Conservation (phyloP, 2,329 filamentous ascomycete species). For the Knufia fluminis region DNA sequence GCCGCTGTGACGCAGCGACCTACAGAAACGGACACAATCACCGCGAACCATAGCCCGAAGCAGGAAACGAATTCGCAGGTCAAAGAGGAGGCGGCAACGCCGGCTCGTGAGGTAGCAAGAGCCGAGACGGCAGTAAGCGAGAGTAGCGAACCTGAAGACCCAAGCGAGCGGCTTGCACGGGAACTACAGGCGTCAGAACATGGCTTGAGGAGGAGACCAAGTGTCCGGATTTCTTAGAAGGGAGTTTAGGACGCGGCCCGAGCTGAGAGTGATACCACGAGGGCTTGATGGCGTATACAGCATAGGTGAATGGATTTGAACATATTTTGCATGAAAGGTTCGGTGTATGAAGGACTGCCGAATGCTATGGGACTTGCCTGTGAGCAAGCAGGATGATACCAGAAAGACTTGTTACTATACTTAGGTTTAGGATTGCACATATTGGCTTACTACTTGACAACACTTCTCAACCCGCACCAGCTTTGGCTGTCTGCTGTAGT, state of each 20-base stretch:
- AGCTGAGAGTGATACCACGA: background rate
- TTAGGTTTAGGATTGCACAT: too few relatives aligned
- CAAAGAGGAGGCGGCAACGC: constrained; percentile 9
- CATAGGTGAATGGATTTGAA: background rate
- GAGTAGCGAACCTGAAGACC: constrained; percentile 17
- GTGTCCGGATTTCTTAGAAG: constrained; percentile 20
- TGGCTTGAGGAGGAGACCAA: constrained; percentile 20
- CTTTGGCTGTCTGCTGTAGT: background rate
- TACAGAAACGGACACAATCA: too few relatives aligned
- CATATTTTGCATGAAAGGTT: background rate
- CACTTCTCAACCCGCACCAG: background rate
- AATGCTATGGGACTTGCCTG: too few relatives aligned
- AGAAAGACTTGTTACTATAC: too few relatives aligned
- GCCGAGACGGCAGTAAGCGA: constrained; percentile 6
- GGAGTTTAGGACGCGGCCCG: background rate
- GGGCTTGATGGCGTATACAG: background rate
- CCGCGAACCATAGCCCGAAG: too few relatives aligned
- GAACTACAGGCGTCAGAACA: constrained; percentile 21
- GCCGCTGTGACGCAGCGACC: background rate
- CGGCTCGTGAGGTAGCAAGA: constrained; percentile 7
- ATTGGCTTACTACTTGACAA: background rate
- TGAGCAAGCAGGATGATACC: too few relatives aligned
- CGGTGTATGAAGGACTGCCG: background rate
- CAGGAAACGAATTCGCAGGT: background rate
- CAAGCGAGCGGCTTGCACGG: constrained; percentile 20